phyloP scores from a whole-genome alignment of 108 stramenopile species.

The Craspedostauros australis region DNA sequence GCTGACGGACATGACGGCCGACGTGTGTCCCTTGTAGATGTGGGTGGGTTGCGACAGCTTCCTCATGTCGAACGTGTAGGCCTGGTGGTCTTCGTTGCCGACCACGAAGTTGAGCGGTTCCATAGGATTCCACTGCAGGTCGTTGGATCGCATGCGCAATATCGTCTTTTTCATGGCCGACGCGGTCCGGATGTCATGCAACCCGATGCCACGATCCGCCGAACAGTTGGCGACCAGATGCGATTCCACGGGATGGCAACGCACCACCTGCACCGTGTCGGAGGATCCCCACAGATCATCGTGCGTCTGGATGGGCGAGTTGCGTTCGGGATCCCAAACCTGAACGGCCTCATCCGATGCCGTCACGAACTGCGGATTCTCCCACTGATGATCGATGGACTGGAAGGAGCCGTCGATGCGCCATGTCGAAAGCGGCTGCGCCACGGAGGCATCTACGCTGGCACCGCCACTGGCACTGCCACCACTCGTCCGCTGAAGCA shows the following conservation, averaged over 20 bases:
- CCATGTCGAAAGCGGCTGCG: constrained; percentile 42
- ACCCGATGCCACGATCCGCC: constrained; percentile 86
- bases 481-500: neutral
- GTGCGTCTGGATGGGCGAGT: constrained; percentile 74
- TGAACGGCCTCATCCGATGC: constrained; percentile 87
- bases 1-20: constrained; percentile 87
- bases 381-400: constrained; percentile 94
- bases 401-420: constrained; percentile 65
- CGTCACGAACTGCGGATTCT: constrained; percentile 75
- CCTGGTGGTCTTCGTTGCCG: constrained; percentile 93
- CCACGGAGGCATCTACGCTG: constrained; percentile 10
- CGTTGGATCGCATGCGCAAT: constrained; percentile 88
- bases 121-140: constrained; percentile 99
- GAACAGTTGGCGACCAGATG: constrained; percentile 85
- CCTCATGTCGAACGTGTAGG: constrained; percentile 97
- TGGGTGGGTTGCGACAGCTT: constrained; percentile 76
- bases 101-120: constrained; percentile 97
- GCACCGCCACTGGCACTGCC: constrained; percentile 9
- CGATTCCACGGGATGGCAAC: constrained; percentile 95
- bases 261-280: constrained; percentile 83
- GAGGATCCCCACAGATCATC: constrained; percentile 89
- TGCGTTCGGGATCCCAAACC: constrained; percentile 86
- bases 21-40: constrained; percentile 98
- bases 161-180: constrained; percentile 89
- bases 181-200: constrained; percentile 87